These are phyloP conservation scores for Candida anglica DNA, from an alignment of 805 yeast genomes.

Conservation along the genomic window DNA sequence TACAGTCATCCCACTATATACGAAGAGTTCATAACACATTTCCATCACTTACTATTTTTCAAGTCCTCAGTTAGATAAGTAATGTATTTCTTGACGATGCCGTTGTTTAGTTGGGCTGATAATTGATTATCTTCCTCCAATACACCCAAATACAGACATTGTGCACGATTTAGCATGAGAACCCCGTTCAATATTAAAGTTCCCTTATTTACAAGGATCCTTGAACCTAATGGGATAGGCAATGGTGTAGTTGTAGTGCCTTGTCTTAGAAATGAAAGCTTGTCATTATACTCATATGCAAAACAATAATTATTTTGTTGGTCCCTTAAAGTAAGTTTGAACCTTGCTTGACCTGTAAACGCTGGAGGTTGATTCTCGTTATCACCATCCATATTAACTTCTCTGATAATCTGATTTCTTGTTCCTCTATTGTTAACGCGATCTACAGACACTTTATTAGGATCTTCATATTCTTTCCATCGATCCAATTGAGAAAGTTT, in stretches of 20 bases:
- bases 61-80: conserved; percentile 30
- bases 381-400: conserved; percentile 41
- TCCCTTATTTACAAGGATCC: conserved; percentile 46
- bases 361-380: conserved; percentile 5
- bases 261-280: conserved; percentile 44
- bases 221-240: conserved; percentile 53
- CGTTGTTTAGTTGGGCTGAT: conserved; percentile 26
- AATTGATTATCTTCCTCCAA: conserved; percentile 18
- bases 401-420: conserved; percentile 38
- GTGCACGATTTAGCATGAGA: conserved; percentile 28
- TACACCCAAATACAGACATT: conserved; percentile 30
- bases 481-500: conserved; percentile 52
- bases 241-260: conserved; percentile 21
- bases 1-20: conserved; percentile 1
- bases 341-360: conserved; percentile 20
- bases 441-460: conserved; percentile 59
- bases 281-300: conserved; percentile 53
- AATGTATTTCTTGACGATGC: conserved; percentile 35
- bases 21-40: no score
- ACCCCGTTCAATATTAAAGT: conserved; percentile 47
- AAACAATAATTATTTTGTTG: conserved; percentile 44
- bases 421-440: conserved; percentile 31
- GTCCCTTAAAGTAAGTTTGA: conserved; percentile 58
- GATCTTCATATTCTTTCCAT: conserved; percentile 48
- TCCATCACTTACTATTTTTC: no score